Evolutionary conservation across 805 yeast species (phyloP).

Genomic region (Brettanomyces naardenensis): DNA sequence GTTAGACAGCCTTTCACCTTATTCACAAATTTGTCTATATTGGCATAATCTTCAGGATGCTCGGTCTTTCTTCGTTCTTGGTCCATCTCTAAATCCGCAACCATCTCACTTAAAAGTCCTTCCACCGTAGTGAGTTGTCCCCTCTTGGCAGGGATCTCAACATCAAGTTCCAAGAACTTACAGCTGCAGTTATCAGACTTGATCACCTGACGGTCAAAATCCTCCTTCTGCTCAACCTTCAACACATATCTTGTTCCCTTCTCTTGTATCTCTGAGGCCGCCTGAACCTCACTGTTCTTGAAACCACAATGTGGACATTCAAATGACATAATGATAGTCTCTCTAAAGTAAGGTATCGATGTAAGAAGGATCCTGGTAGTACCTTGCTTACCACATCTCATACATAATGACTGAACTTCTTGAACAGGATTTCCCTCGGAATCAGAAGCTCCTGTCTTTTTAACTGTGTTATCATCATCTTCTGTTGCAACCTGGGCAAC

Average conservation of each 20-base stretch:
- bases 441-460: conserved; percentile 70
- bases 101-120: conserved; percentile 79
- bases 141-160: conserved; percentile 91
- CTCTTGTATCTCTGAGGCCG: conserved; percentile 89
- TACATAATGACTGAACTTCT: conserved; percentile 89
- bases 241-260: conserved; percentile 73
- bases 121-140: conserved; percentile 92
- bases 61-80: conserved; percentile 70
- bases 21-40: conserved; percentile 62
- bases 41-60: conserved; percentile 68
- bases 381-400: conserved; percentile 90
- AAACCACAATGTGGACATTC: conserved; percentile 93
- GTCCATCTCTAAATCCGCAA: conserved; percentile 63
- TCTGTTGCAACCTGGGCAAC: conserved; percentile 39
- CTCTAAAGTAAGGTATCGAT: conserved; percentile 84
- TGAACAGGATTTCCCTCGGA: conserved; percentile 91
- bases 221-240: conserved; percentile 58
- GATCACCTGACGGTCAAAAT: conserved; percentile 84
- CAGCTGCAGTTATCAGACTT: conserved; percentile 83
- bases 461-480: conserved; percentile 30
- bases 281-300: conserved; percentile 87
- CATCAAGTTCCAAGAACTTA: conserved; percentile 74
- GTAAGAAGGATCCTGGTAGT: conserved; percentile 78
- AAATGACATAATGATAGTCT: conserved; percentile 88
- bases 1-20: conserved; percentile 52